phyloP scores from a whole-genome alignment of 2,329 filamentous ascomycete species.

The Pyrenophora seminiperda region DNA sequence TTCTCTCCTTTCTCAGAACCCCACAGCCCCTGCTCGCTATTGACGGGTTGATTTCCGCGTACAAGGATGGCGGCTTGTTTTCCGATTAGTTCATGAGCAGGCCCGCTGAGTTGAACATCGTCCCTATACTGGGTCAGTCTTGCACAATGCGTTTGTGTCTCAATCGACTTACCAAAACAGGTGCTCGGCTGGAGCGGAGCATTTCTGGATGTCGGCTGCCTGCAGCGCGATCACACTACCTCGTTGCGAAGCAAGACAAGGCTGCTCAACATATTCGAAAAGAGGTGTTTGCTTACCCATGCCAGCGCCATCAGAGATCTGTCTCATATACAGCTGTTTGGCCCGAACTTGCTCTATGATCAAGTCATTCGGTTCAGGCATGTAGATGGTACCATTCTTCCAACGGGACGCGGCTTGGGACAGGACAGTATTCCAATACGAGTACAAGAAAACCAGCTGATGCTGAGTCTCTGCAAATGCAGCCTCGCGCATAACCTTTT shows the following conservation, averaged over 20 bases:
- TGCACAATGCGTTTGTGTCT: conserved; percentile 41
- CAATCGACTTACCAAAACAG: conserved; percentile 43
- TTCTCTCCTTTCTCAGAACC: conserved; percentile 21
- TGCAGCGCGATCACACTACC: conserved; percentile 27
- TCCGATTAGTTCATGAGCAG: conserved; percentile 45
- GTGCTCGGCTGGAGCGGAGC: conserved; percentile 38
- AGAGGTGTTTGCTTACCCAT: conserved; percentile 38
- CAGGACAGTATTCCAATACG: conserved; percentile 46
- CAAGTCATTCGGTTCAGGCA: conserved; percentile 43
- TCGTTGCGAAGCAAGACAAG: conserved; percentile 35
- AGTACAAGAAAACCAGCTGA: conserved; percentile 38
- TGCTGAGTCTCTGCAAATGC: conserved; percentile 43
- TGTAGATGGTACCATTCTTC: conserved; percentile 38
- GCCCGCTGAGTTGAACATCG: conserved; percentile 41
- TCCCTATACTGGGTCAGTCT: conserved; percentile 42
- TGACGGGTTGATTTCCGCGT: conserved; percentile 38
- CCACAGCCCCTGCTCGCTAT: conserved; percentile 27
- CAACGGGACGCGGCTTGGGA: conserved; percentile 36
- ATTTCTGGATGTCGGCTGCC: conserved; percentile 36
- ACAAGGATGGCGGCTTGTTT: conserved; percentile 42
- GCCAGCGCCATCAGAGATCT: conserved; percentile 42
- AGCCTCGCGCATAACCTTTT: conserved; percentile 23
- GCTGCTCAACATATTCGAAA: conserved; percentile 42
- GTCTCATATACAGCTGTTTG: conserved; percentile 39
- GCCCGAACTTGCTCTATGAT: conserved; percentile 43